Evolutionary conservation across 2,329 filamentous ascomycete genomes (phyloP).

Genomic region (Tolypocladium tropicale): DNA sequence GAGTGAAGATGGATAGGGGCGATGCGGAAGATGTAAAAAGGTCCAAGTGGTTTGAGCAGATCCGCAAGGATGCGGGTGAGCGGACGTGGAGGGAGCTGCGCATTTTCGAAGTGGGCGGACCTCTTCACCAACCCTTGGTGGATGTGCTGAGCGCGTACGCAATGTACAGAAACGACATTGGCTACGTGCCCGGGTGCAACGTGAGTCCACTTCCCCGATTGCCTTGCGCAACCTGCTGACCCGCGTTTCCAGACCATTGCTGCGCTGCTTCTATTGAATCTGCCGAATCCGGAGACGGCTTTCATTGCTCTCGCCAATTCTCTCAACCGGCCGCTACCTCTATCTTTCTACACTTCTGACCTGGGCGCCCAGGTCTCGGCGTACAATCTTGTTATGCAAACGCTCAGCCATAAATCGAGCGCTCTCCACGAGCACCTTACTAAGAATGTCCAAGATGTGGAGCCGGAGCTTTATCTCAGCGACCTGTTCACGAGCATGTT

Average conservation of each 20-base stretch:
- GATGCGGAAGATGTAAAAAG: slow-evolving; percentile 44
- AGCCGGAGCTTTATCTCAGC: slow-evolving; percentile 44
- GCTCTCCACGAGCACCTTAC: slow-evolving; percentile 55
- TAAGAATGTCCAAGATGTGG: slow-evolving; percentile 31
- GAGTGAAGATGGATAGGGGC: slow-evolving; percentile 39
- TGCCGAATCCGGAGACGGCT: slow-evolving; percentile 49
- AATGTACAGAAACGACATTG: slow-evolving; percentile 75
- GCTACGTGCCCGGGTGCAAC: slow-evolving; percentile 65
- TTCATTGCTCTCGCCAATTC: slow-evolving; percentile 69
- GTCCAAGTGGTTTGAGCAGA: slow-evolving; percentile 51
- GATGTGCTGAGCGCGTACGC: slow-evolving; percentile 70
- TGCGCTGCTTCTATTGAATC: slow-evolving; percentile 62
- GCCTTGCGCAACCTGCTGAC: background rate
- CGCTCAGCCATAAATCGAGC: slow-evolving; percentile 53
- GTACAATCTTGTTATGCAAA: slow-evolving; percentile 59
- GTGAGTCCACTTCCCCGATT: slow-evolving; percentile 34
- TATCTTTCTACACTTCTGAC: slow-evolving; percentile 67
- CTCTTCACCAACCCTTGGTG: slow-evolving; percentile 56
- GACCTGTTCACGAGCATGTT: slow-evolving; percentile 56
- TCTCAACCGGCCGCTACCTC: slow-evolving; percentile 62
- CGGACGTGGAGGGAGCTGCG: slow-evolving; percentile 61
- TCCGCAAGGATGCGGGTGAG: slow-evolving; percentile 52
- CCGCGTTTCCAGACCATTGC: slow-evolving; percentile 48
- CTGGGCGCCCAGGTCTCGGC: slow-evolving; percentile 56
- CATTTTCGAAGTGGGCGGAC: slow-evolving; percentile 58